A percentile compares a stretch with the other conserved stretches of the same genome.
These are phyloP conservation scores for Colletotrichum sp. DNA, from an alignment of 2,329 filamentous ascomycete genomes.

Conservation along the genomic window DNA sequence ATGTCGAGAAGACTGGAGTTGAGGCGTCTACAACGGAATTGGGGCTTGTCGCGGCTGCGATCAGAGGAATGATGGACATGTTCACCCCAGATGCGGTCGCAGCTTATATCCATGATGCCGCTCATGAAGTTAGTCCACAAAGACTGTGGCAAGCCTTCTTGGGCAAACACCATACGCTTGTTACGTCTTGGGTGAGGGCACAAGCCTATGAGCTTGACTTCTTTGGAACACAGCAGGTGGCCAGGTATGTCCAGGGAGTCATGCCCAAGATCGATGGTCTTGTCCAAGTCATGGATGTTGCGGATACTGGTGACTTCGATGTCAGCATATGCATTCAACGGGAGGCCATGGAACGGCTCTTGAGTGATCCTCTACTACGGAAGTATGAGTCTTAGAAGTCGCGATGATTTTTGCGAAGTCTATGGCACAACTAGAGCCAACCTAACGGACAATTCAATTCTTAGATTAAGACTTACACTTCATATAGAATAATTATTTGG, in stretches of 20 bases:
- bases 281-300: constrained; percentile 44
- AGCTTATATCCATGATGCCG: constrained; percentile 45
- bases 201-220: constrained; percentile 48
- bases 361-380: constrained; percentile 28
- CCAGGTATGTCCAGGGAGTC: constrained; percentile 43
- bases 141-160: constrained; percentile 53
- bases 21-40: not conserved
- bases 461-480: not conserved
- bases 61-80: constrained; percentile 37
- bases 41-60: constrained; percentile 30
- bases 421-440: not conserved
- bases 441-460: not conserved
- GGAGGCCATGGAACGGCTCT: constrained; percentile 29
- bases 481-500: not conserved
- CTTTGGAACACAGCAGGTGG: constrained; percentile 22
- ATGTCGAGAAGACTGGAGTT: constrained; percentile 30
- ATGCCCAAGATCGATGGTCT: constrained; percentile 48
- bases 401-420: not conserved
- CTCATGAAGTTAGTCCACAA: constrained; percentile 49
- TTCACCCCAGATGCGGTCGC: constrained; percentile 43
- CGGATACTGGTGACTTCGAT: constrained; percentile 35
- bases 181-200: constrained; percentile 48
- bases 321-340: constrained; percentile 36
- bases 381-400: not conserved
- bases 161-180: constrained; percentile 43